Base-by-base conservation (phyloP, 805 yeast genomes). In the Starmerella kuoi region DNA sequence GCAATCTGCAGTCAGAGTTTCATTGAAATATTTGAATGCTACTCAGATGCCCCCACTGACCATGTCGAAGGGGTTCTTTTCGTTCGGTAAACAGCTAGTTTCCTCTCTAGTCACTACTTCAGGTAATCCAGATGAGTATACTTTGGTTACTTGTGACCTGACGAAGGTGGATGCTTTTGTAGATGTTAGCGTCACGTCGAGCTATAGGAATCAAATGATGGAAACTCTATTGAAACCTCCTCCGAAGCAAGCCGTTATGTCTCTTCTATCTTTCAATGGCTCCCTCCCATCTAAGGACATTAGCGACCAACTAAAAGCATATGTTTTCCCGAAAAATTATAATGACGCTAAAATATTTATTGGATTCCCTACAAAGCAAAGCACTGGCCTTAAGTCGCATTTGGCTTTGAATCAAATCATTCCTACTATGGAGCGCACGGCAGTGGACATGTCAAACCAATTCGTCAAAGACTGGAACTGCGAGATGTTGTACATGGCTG, bases 371-470 rank as follows among this genome's bases (percentile, higher is more conserved):
- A 64, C 68, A 1, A 63, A 63, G 46, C 68, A 64, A 42, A 55
- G 63, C 23, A 61, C 68, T 0, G 62, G 61, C 1, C 31, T 64
- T 27, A 53, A 54, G 37, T 55, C 65, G 0, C 68, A 64, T 38
- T 38, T 64, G 2, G 61, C 65, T 2, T 38, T 63, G 35, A 63
- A 60, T 35, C 65, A 61, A 45, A 48, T 63, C 3, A 60, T 64
- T n/a, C 68, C 68, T 2, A 64, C 68, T 2, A 62, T 64, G 67
- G 68, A 64, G 41, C 55, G 68, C 5, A 63, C 68, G 0, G 66
- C 65, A 1, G 56, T 63, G 1, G 68, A 64, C 46, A 61, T 64
- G 58, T 61, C 67, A 4, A 63, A 64, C 39, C 52, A 58, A 6
- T 57, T 54, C 40, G 68, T 64, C 19, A 61, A 60, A 40, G 65